Evolutionary conservation across 768 basidiomycete genomes (phyloP), one percentile per base, ranked within the genome.

Genomic region (Mycena galopus): DNA sequence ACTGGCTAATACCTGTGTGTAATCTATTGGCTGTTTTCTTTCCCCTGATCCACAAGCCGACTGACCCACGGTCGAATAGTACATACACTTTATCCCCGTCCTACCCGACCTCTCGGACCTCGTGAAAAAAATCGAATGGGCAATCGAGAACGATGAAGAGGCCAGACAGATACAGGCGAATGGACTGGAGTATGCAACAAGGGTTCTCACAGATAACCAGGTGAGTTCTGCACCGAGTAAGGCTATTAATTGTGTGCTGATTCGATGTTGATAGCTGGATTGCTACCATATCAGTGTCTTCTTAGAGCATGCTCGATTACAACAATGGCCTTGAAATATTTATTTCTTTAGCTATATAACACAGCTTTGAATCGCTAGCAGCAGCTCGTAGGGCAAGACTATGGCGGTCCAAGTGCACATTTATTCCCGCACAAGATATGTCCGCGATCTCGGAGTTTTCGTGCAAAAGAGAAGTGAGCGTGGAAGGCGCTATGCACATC

Each of bases 1-100:
- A 65, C 63, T 65, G 63, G 63, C 51, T 65, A 4, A 32, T 33
- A 51, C 62, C 63, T 7, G 63, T 65, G 50, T 51, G 63, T 53
- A 51, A 35, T 11, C 47, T 32, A n/a, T n/a, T 12, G 29, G 14
- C 42, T 27, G 6, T 9, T 42, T 19, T 42, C 14, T 3, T 50
- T n/a, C 44, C 21, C 30, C 16, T n/a, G 1, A 16, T 50, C 47
- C n/a, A 32, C 37, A 25, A 6, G 23, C 59, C 44, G 25, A 61
- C 61, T 19, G 21, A 44, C 42, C 42, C 16, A 51, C 32, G 51
- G 23, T 35, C 30, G 47, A 35, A 51, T 27, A 63, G 62, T 51
- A 63, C 32, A 47, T 63, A 47, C 62, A 61, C 29, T 61, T 17
- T n/a, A 61, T 47, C 8, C 42, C 42, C 42, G 42, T 44, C 25